phyloP scores from a whole-genome alignment of 192 early-diverging fungal species.

The Dissophora ornata region DNA sequence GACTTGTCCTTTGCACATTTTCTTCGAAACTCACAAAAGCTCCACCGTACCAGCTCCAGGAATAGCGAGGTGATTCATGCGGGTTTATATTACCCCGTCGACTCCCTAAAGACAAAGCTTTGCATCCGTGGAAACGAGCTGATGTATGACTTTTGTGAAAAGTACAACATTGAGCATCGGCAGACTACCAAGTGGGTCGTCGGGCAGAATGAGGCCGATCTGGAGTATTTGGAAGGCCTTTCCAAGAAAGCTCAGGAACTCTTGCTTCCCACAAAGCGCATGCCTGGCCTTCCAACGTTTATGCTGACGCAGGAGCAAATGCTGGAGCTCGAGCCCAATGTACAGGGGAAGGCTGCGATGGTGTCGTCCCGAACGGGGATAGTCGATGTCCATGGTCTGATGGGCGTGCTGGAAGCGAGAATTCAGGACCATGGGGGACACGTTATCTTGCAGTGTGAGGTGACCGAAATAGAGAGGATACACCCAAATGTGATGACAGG shows the following conservation, averaged over 20 bases:
- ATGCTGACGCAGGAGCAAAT: conserved; percentile 59
- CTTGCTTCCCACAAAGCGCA: conserved; percentile 22
- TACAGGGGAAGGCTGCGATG: conserved; percentile 67
- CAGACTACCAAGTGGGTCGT: conserved; percentile 86
- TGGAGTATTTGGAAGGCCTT: conserved; percentile 64
- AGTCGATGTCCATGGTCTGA: conserved; percentile 78
- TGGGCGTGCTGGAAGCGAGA: conserved; percentile 69
- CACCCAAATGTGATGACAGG: background rate
- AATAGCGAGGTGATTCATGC: conserved; percentile 94
- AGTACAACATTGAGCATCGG: conserved; percentile 63
- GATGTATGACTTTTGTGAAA: conserved; percentile 72
- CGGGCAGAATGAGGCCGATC: conserved; percentile 64
- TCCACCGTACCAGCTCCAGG: conserved; percentile 77
- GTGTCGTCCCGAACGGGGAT: conserved; percentile 84
- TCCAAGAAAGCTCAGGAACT: conserved; percentile 65
- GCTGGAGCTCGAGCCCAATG: conserved; percentile 65
- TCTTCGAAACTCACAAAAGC: background rate
- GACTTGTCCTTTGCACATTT: too few relatives aligned
- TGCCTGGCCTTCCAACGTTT: conserved; percentile 61
- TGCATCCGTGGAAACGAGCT: conserved; percentile 81
- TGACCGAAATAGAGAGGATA: conserved; percentile 54
- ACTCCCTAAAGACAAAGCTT: conserved; percentile 78
- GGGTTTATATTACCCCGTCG: conserved; percentile 83
- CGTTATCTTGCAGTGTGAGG: conserved; percentile 64
- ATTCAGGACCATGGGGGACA: conserved; percentile 65